Conservation (phyloP, 768 basidiomycete genomes). For the Xanthoconium stramineum region DNA sequence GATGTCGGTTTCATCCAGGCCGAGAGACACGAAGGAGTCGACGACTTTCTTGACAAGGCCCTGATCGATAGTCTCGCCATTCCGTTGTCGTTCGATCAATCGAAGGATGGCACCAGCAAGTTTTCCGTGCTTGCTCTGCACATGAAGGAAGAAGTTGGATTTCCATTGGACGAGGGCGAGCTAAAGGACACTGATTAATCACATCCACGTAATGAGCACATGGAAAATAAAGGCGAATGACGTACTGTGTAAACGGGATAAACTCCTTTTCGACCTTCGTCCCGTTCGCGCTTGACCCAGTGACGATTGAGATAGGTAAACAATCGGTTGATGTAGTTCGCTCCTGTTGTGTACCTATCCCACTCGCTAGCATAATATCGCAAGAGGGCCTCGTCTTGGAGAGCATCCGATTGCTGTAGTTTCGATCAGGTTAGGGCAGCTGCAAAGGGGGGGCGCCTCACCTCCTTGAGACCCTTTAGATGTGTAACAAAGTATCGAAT, state of each 20-base stretch:
- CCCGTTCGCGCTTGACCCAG: constrained; percentile 98
- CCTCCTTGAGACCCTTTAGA: constrained; percentile 63
- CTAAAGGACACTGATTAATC: constrained; percentile 34
- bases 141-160: constrained; percentile 79
- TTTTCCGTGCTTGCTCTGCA: constrained; percentile 80
- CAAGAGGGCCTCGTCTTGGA: constrained; percentile 85
- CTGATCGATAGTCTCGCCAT: constrained; percentile 92
- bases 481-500: constrained; percentile 87
- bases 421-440: constrained; percentile 13
- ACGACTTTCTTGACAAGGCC: constrained; percentile 92
- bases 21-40: constrained; percentile 92
- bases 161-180: constrained; percentile 98
- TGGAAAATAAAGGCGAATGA: constrained; percentile 4
- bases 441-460: constrained; percentile 36
- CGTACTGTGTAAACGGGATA: constrained; percentile 94
- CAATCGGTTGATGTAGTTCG: constrained; percentile 94
- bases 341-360: constrained; percentile 95
- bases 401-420: constrained; percentile 64
- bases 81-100: constrained; percentile 89
- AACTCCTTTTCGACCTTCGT: constrained; percentile 92
- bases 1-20: constrained; percentile 87
- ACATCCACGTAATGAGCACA: background rate
- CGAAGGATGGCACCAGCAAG: constrained; percentile 84
- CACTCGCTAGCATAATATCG: constrained; percentile 91
- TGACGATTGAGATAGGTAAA: constrained; percentile 98